A percentile compares a stretch with the other conserved stretches of the same genome.
phyloP scores from a whole-genome alignment of 2,329 filamentous ascomycete genomes.

The Tolypocladium nubicola region DNA sequence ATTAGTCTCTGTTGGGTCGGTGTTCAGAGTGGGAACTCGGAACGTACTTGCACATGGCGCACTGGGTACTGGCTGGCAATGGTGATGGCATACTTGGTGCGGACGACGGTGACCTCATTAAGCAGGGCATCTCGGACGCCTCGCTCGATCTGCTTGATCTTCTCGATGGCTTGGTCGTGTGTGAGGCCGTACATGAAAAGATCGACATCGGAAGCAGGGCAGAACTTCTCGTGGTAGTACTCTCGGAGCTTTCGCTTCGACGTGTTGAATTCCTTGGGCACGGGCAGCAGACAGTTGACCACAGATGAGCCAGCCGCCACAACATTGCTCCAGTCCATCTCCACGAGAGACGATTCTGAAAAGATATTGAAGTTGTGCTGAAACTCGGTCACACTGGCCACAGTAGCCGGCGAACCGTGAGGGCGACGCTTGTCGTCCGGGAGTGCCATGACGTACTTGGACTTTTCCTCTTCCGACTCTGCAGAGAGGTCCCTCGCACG shows the following conservation, averaged over 20 bases:
- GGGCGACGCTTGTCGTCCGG: conserved; percentile 48
- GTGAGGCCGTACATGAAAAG: conserved; percentile 73
- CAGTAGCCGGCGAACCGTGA: conserved; percentile 56
- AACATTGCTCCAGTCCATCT: conserved; percentile 74
- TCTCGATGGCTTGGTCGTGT: conserved; percentile 68
- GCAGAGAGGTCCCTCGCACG: conserved; percentile 47
- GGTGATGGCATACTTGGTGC: conserved; percentile 80
- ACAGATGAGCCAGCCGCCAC: conserved; percentile 74
- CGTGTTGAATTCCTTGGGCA: conserved; percentile 48
- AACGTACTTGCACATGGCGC: conserved; percentile 56
- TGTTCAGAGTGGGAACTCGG: not conserved
- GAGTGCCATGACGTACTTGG: conserved; percentile 61
- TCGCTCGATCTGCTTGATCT: conserved; percentile 73
- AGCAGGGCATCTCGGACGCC: conserved; percentile 68
- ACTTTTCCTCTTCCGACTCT: conserved; percentile 50
- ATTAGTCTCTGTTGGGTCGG: not conserved
- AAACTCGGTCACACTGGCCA: conserved; percentile 58
- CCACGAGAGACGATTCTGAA: conserved; percentile 64
- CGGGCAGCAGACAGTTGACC: conserved; percentile 65
- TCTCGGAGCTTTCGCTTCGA: conserved; percentile 54
- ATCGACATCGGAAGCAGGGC: conserved; percentile 78
- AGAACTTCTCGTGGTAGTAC: conserved; percentile 75
- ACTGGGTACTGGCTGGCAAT: conserved; percentile 78
- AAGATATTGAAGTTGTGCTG: conserved; percentile 73
- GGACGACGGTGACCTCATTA: conserved; percentile 72